Base-by-base conservation (phyloP, 805 yeast genomes). In the Teunomyces gatunensis region DNA sequence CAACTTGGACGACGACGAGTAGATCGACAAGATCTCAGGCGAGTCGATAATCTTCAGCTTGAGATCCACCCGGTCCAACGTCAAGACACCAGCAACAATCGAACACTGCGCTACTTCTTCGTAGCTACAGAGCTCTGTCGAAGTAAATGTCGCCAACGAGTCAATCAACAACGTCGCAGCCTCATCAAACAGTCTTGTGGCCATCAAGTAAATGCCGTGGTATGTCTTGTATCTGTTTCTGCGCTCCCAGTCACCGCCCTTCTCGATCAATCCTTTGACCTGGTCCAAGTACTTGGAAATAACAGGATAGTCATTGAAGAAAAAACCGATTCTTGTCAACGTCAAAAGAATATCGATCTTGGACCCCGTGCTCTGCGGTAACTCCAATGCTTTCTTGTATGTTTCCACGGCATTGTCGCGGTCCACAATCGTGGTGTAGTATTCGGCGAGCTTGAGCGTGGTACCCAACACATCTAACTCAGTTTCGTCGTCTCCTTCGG, bases 161-260 rank as follows among this genome's bases (percentile, higher is more conserved):
- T 91, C 99, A 54, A 89, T 88, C 58, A 94, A 77, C 52, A 92
- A 73, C 45, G 81, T 81, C 2, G 97, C 82, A 2, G 98, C 96
- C 56, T 88, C 95, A 35, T 73, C 74, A 60, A 94, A 94, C 58
- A 89, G 83, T 61, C 99, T 83, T 25, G 91, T 84, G 6, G 96
- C 85, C 79, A 94, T 71, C 32, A 80, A 72, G 64, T 89, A 88
- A 42, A 94, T 77, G 18, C 99, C 99, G 49, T 80, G 70, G 68
- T 94, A 94, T 5, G 97, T 88, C 73, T 94, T 94, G 75, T 81
- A 89, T 56, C 97, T 75, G 71, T 94, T 94, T 61, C 96, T 84
- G 68, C 99, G 87, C 71, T 94, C 99, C 99, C 99, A 94, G 67
- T 94, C 99, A 52, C 99, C 99, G 47, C 98, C 99, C 60, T 89